Evolutionary conservation across 176 grass and related monocot species (phyloP).

Genomic region (Calamus simplicifolius): DNA sequence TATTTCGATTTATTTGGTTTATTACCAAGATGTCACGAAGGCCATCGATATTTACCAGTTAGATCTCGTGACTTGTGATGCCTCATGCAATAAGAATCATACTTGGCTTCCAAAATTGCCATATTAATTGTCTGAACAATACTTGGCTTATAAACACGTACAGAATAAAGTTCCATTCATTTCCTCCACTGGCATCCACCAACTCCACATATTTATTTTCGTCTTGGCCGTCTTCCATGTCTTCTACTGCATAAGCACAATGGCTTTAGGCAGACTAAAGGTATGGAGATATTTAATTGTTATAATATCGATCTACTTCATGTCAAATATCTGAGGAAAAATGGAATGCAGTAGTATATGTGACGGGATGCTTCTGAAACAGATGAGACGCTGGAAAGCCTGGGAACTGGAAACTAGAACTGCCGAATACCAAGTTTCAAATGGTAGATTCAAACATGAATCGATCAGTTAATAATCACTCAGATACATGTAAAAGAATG

Average conservation of each 20-base stretch:
- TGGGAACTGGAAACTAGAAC: constrained; percentile 17
- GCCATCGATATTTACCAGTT: too few relatives aligned
- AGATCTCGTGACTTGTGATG: too few relatives aligned
- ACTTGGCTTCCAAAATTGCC: too few relatives aligned
- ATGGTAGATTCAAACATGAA: constrained; percentile 1
- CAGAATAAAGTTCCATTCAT: constrained; percentile 10
- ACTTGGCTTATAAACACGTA: background rate
- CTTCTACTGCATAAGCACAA: constrained; percentile 3
- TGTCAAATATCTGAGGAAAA: background rate
- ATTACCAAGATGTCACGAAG: too few relatives aligned
- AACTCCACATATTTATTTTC: constrained; percentile 16
- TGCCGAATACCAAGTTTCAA: constrained; percentile 15
- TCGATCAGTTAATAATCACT: background rate
- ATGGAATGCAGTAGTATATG: too few relatives aligned
- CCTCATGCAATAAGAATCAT: too few relatives aligned
- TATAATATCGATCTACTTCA: background rate
- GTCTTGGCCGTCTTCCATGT: constrained; percentile 7
- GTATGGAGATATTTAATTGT: background rate
- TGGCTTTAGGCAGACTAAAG: constrained; percentile 11
- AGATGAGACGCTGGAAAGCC: constrained; percentile 15
- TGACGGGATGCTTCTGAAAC: background rate
- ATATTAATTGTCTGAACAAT: too few relatives aligned
- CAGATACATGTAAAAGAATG: background rate
- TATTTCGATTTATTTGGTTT: too few relatives aligned
- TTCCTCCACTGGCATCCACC: constrained; percentile 7